Conservation (phyloP, 495 filamentous ascomycete genomes). For the Penicillium bovifimosum region DNA sequence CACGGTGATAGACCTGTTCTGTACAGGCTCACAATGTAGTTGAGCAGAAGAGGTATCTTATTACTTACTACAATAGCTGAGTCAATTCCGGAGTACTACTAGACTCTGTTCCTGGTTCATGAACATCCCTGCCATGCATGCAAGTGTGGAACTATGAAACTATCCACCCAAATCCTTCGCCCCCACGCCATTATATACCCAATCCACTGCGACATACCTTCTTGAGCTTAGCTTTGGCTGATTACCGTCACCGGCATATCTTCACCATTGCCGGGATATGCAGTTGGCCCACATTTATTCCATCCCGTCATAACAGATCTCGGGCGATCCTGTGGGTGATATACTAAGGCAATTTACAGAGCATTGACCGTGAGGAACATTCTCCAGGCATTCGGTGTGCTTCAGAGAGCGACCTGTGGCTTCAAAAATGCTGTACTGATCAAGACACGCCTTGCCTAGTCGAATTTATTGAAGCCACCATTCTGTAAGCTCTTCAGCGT, state of each 20-base stretch:
- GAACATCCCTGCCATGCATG: not conserved
- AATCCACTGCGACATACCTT: not conserved
- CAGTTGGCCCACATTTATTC: not conserved
- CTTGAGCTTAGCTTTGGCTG: not conserved
- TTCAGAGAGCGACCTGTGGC: not conserved
- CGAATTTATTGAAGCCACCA: not conserved
- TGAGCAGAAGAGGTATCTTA: not conserved
- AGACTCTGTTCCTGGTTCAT: not conserved
- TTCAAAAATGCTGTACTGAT: not conserved
- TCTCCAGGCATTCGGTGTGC: not conserved
- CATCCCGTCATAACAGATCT: not conserved
- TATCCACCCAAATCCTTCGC: not conserved
- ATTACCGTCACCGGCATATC: not conserved
- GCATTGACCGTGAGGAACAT: not conserved
- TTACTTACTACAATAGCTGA: not conserved
- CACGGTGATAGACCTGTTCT: too few species aligned
- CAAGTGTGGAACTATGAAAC: not conserved
- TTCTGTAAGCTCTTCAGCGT: not conserved
- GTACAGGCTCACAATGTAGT: too few species aligned
- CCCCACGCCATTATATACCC: not conserved
- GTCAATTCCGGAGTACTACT: not conserved
- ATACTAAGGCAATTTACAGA: not conserved
- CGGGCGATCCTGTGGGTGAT: not conserved
- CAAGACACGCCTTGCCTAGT: not conserved
- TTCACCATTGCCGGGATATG: not conserved